Base-by-base conservation (phyloP, 129 eudicot species). In the Arctium minus region DNA sequence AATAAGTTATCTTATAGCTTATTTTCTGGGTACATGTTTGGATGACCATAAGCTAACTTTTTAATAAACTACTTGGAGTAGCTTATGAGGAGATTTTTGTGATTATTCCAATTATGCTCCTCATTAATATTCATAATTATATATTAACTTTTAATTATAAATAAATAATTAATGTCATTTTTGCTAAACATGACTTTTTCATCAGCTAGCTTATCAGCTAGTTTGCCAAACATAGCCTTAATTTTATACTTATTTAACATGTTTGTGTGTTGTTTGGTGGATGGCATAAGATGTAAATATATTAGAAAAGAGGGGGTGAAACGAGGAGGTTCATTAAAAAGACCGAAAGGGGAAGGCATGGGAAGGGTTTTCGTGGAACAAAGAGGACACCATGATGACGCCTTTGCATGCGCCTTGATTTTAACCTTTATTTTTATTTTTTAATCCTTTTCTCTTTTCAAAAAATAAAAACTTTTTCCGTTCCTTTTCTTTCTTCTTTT, bases 381-480 rank as follows among this genome's bases (percentile, higher is more conserved):
- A 62, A 83, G 68, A 88, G 85, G 88, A 91, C 97, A 93, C 56
- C 72, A 94, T 94, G 92, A 94, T 94, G 89, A 87, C 80, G 86
- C 46, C 83, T 87, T 87, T 90, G 93, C 98, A 94, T 91, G 98
- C 97, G 94, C 89, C 91, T 91, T 90, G 80, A 18, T 84, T 73
- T 78, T 72, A n/a, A 79, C 50, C 12, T 78, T 42, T 11, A n/a
- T 33, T 12, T 30, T 8, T 39, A 6, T 48, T 4, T 83, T 77
- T 72, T 79, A 13, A 36, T 13, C 56, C 77, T 77, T 72, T 79
- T 64, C 46, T 79, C 44, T 79, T 73, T 79, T 84, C 2, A 79
- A 84, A 79, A 78, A 77, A 62, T 35, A 79, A 84, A 79, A 78
- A 77, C 71, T 35, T 79, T 84, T 60, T 48, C 5, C 12, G 44